A percentile compares a stretch with the other conserved stretches of the same genome.
Evolutionary conservation across 495 filamentous ascomycete species (phyloP).

Genomic region (Melanomma pulvis-pyrius): DNA sequence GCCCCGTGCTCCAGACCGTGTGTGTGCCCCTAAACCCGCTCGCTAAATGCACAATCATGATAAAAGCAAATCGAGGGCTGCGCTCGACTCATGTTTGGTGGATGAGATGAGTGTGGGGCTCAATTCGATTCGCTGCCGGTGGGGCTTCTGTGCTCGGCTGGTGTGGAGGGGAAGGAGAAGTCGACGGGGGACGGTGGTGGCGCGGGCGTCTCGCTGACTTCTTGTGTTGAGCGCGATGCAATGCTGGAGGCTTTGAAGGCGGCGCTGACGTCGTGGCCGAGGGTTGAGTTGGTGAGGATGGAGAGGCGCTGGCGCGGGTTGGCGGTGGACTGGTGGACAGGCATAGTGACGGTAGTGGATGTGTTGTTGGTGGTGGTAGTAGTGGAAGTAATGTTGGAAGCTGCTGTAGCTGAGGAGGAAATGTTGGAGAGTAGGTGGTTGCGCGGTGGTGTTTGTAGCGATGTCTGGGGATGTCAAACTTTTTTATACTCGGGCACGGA

Average conservation of each 20-base stretch:
- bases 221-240: conserved; percentile 21
- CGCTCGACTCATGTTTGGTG: background rate
- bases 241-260: conserved; percentile 40
- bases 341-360: conserved; percentile 24
- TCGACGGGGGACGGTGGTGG: conserved; percentile 42
- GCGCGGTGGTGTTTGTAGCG: background rate
- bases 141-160: conserved; percentile 29
- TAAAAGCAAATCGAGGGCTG: conserved; percentile 19
- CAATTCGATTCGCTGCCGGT: conserved; percentile 29
- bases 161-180: conserved; percentile 37
- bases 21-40: conserved; percentile 11
- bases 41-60: conserved; percentile 38
- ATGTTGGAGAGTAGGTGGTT: background rate
- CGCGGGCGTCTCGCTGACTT: conserved; percentile 37
- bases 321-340: conserved; percentile 15
- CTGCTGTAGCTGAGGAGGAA: background rate
- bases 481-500: conserved; percentile 1
- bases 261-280: conserved; percentile 40
- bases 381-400: background rate
- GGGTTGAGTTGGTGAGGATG: conserved; percentile 39
- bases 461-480: background rate
- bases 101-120: background rate
- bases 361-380: background rate
- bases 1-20: conserved; percentile 6
- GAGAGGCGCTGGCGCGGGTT: conserved; percentile 42